Evolutionary conservation across 345 rosid genomes (phyloP), one percentile per base, ranked within the genome.

Genomic region (Linum tenue): DNA sequence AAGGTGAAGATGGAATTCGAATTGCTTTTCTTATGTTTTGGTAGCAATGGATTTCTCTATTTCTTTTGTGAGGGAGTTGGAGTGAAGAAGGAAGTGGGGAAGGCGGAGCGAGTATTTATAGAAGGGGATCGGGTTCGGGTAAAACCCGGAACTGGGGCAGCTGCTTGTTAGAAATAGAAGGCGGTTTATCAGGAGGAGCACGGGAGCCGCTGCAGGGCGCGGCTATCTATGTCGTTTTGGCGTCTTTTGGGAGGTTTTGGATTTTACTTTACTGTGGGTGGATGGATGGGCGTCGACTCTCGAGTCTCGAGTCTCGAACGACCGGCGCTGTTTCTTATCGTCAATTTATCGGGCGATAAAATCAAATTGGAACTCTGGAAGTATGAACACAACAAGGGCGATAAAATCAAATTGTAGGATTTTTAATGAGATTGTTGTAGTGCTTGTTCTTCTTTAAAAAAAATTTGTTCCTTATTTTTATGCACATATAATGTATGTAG

Each of bases 31-130:
- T n/a, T n/a, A n/a, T 62, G 40, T 31, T 14, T 3, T 5, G 31
- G 9, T 3, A 15, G 8, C 7, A 5, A 4, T 5, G 10, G 58
- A 0, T 43, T 3, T 1, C 3, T 11, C 7, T 35, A 53, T 9
- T n/a, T n/a, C n/a, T 53, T 56, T 22, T 15, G 0, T 5, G 2
- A 5, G 2, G 5, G 2, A 0, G 2, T 3, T 22, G 55, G 1
- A 1, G 0, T 0, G 22, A 2, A 6, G 8, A 1, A 31, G n/a
- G 43, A 2, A 60, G 7, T 15, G 7, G 9, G 3, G 53, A 48
- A 48, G 53, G 15, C 3, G 15, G 53, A 48, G 53, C 3, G 14
- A 10, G n/a, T 0, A 35, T 48, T 68, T 78, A 74, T 75, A 78
- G 59, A 63, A 14, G 36, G 64, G n/a, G 38, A 7, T 9, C 7